These are phyloP conservation scores for Yamadazyma philogaea DNA, from an alignment of 805 yeast genomes.

Conservation along the genomic window DNA sequence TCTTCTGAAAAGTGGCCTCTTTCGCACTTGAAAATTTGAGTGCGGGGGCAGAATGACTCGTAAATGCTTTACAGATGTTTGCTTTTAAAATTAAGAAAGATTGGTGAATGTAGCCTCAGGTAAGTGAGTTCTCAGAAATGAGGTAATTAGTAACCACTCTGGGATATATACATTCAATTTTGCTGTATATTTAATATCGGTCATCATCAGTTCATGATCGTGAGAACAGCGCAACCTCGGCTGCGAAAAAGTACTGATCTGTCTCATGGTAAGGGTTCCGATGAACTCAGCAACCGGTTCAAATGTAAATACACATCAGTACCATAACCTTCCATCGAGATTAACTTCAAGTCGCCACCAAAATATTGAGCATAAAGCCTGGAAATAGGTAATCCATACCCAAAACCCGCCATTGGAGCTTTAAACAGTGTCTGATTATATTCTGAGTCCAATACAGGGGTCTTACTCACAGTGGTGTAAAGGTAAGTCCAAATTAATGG, in stretches of 20 bases:
- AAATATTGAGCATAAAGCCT: constrained; percentile 84
- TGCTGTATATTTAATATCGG: background rate
- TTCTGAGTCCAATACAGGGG: constrained; percentile 63
- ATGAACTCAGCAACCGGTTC: constrained; percentile 69
- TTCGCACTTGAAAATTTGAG: constrained; percentile 7
- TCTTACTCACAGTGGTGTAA: constrained; percentile 79
- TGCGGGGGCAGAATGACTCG: too few species aligned
- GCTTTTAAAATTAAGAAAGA: too few species aligned
- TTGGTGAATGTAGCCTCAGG: too few species aligned
- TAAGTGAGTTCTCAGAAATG: too few species aligned
- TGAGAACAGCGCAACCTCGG: constrained; percentile 2
- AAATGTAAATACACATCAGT: constrained; percentile 88
- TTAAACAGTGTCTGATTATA: constrained; percentile 60
- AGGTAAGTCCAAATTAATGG: constrained; percentile 89
- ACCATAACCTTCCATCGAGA: constrained; percentile 92
- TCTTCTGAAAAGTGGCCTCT: constrained; percentile 1
- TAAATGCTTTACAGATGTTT: too few species aligned
- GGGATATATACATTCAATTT: background rate
- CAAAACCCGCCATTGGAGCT: constrained; percentile 94
- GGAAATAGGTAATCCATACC: constrained; percentile 86
- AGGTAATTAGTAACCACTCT: too few species aligned
- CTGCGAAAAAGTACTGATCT: background rate
- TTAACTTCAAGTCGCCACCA: constrained; percentile 84
- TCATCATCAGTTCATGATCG: constrained; percentile 6
- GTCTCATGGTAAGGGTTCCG: constrained; percentile 59